These are phyloP conservation scores for Podosphaera leucotricha DNA, from an alignment of 2,329 filamentous ascomycete genomes.

Conservation along the genomic window DNA sequence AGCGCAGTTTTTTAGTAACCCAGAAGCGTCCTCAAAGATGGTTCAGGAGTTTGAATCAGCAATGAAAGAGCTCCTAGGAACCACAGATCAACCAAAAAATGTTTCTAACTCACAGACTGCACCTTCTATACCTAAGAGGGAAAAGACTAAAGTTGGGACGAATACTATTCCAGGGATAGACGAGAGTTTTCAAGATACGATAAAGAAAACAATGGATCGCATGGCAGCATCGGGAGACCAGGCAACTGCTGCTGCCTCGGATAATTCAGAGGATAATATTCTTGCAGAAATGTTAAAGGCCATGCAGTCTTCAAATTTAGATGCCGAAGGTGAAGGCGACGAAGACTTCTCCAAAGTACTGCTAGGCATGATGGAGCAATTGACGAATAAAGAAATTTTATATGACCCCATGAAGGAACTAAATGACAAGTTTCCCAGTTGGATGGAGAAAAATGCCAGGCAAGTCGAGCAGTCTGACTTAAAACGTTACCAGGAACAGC, in stretches of 20 bases:
- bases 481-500: constrained; percentile 61
- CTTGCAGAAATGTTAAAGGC: constrained; percentile 83
- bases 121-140: not conserved
- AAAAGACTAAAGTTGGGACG: constrained; percentile 1
- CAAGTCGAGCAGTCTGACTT: constrained; percentile 47
- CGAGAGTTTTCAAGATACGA: constrained; percentile 72
- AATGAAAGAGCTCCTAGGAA: constrained; percentile 45
- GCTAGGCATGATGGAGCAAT: constrained; percentile 94
- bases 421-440: constrained; percentile 72
- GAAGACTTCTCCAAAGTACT: constrained; percentile 90
- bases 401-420: constrained; percentile 99
- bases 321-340: constrained; percentile 22
- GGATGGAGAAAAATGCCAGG: constrained; percentile 57
- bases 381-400: constrained; percentile 93
- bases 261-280: constrained; percentile 53
- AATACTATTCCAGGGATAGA: constrained; percentile 19
- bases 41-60: constrained; percentile 57
- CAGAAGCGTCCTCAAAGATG: constrained; percentile 46
- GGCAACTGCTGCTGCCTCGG: constrained; percentile 53
- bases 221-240: constrained; percentile 79
- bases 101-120: not conserved
- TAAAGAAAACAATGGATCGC: constrained; percentile 80
- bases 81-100: constrained; percentile 19
- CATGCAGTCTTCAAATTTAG: constrained; percentile 42
- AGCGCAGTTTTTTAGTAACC: constrained; percentile 54